A percentile compares a stretch with the other conserved stretches of the same genome.
These are phyloP conservation scores for Zangia roseola DNA, from an alignment of 768 basidiomycete species.

Conservation along the genomic window DNA sequence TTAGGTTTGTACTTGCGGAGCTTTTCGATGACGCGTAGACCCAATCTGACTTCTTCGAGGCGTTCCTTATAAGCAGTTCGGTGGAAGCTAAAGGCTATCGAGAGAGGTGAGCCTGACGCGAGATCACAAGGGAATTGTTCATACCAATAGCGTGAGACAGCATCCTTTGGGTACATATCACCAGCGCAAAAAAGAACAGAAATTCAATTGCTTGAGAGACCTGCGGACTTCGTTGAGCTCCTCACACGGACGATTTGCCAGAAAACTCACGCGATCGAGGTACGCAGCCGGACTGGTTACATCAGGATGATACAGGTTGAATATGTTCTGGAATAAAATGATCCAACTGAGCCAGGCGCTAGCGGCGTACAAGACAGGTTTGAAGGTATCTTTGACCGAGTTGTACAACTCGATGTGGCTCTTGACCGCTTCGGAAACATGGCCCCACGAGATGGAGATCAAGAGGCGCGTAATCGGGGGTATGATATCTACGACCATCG, in stretches of 20 bases:
- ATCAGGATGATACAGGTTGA: conserved; percentile 48
- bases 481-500: conserved; percentile 66
- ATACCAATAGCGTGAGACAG: conserved; percentile 63
- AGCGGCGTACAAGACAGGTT: conserved; percentile 71
- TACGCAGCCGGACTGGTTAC: conserved; percentile 55
- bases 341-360: conserved; percentile 73
- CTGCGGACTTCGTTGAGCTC: conserved; percentile 29
- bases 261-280: conserved; percentile 49
- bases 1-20: conserved; percentile 63
- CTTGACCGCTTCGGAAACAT: conserved; percentile 69
- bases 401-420: conserved; percentile 65
- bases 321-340: conserved; percentile 71
- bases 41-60: conserved; percentile 51
- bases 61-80: conserved; percentile 76
- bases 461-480: conserved; percentile 52
- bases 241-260: not conserved
- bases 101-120: not conserved
- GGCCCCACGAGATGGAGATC: conserved; percentile 68
- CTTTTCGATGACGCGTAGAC: conserved; percentile 61
- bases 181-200: conserved; percentile 70
- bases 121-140: not conserved
- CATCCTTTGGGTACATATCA: conserved; percentile 64
- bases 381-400: conserved; percentile 65
- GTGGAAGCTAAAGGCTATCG: conserved; percentile 68
- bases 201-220: conserved; percentile 67